These are phyloP conservation scores for Exutisphaerella laricina DNA, from an alignment of 2,329 filamentous ascomycete genomes.

Conservation along the genomic window DNA sequence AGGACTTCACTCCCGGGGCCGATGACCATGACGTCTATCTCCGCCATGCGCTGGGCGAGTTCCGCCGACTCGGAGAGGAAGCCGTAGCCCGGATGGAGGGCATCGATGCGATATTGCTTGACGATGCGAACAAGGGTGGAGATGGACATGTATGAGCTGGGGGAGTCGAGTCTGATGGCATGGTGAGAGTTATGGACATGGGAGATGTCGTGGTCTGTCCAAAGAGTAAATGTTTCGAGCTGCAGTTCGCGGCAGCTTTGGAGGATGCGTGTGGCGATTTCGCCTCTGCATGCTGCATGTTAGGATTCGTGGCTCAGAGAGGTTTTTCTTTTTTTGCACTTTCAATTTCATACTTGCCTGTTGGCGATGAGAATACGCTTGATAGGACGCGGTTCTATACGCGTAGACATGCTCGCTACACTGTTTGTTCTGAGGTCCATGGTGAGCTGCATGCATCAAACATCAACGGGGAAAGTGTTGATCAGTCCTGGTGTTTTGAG, in stretches of 20 bases:
- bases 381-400: conserved; percentile 23
- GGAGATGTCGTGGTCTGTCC: conserved; percentile 50
- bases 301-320: not conserved
- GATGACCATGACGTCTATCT: conserved; percentile 46
- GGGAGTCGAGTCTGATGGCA: conserved; percentile 47
- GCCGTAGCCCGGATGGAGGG: conserved; percentile 56
- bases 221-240: conserved; percentile 53
- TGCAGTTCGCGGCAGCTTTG: conserved; percentile 54
- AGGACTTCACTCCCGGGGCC: conserved; percentile 55
- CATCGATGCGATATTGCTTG: conserved; percentile 48
- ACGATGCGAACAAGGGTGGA: conserved; percentile 44
- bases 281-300: conserved; percentile 45
- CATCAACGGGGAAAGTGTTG: too few relatives aligned
- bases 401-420: too few relatives aligned
- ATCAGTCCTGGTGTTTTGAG: too few relatives aligned
- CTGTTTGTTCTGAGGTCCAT: too few relatives aligned
- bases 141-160: conserved; percentile 51
- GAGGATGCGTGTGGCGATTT: conserved; percentile 59
- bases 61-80: conserved; percentile 56
- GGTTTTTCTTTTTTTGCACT: not conserved
- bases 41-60: conserved; percentile 46
- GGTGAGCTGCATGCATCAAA: too few relatives aligned
- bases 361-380: conserved; percentile 30
- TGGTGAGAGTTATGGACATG: conserved; percentile 51
- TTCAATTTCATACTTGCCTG: conserved; percentile 15